phyloP scores from a whole-genome alignment of 495 filamentous ascomycete genomes.

The Talaromyces proteolyticus region DNA sequence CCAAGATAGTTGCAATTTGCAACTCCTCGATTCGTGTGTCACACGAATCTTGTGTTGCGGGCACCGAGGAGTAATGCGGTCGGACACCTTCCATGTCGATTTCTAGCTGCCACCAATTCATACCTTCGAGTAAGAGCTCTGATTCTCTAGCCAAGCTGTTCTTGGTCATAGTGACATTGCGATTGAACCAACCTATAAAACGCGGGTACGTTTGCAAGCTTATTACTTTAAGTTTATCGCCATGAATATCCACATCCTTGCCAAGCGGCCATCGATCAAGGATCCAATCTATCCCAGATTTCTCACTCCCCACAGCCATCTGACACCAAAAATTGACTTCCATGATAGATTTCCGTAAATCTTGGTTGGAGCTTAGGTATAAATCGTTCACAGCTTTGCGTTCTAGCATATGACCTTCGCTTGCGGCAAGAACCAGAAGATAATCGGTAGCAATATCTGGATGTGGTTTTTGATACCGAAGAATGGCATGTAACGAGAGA shows the following conservation, averaged over 20 bases:
- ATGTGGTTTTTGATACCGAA: slow-evolving; percentile 71
- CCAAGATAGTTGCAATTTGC: slow-evolving; percentile 18
- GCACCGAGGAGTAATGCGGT: not conserved
- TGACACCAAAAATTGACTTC: slow-evolving; percentile 97
- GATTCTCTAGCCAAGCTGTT: slow-evolving; percentile 15
- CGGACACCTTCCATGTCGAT: slow-evolving; percentile 5
- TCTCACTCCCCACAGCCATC: slow-evolving; percentile 84
- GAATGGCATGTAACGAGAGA: slow-evolving; percentile 73
- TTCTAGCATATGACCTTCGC: slow-evolving; percentile 80
- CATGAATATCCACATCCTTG: slow-evolving; percentile 57
- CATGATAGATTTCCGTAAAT: slow-evolving; percentile 76
- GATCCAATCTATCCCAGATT: slow-evolving; percentile 87
- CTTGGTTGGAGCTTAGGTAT: slow-evolving; percentile 58
- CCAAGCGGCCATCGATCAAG: slow-evolving; percentile 66
- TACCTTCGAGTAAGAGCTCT: slow-evolving; percentile 26
- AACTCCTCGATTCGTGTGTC: slow-evolving; percentile 22
- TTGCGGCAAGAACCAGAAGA: slow-evolving; percentile 74
- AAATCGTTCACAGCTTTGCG: slow-evolving; percentile 61
- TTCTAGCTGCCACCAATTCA: slow-evolving; percentile 34
- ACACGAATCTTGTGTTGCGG: slow-evolving; percentile 10
- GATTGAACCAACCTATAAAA: slow-evolving; percentile 72
- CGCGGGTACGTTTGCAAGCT: slow-evolving; percentile 73
- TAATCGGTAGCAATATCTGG: slow-evolving; percentile 70
- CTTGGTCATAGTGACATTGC: slow-evolving; percentile 37
- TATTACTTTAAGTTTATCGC: slow-evolving; percentile 66